Percentiles rank a stretch among this genome's conserved stretches.
These are phyloP conservation scores for Echinochloa phyllopogon DNA, from an alignment of 176 grass and related monocot genomes.

Conservation along the genomic window DNA sequence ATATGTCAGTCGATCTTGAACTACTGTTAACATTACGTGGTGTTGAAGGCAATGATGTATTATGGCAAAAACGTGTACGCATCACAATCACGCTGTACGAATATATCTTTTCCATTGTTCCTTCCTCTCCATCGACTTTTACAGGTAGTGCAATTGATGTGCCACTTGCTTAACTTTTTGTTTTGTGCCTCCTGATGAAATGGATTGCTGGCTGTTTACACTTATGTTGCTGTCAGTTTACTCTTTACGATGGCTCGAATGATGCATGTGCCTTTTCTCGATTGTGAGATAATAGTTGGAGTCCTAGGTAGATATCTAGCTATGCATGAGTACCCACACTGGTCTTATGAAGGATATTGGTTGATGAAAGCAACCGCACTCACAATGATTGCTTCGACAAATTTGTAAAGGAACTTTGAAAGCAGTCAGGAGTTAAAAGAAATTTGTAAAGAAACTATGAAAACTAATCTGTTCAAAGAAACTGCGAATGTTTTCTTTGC, in stretches of 20 bases:
- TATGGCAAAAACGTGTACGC: no score
- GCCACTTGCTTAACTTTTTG: slow-evolving; percentile 9
- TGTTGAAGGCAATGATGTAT: no score
- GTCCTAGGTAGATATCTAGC: background rate
- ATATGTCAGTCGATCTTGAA: background rate
- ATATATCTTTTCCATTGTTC: background rate
- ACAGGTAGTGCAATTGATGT: background rate
- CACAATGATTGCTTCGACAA: background rate
- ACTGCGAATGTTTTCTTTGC: background rate
- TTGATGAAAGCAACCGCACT: background rate
- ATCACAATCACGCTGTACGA: no score
- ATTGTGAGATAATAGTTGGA: background rate
- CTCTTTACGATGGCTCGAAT: slow-evolving; percentile 28
- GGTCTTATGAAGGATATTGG: background rate
- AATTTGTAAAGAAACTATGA: background rate
- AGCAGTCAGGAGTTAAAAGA: background rate
- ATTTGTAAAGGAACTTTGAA: background rate
- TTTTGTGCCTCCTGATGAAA: slow-evolving; percentile 9
- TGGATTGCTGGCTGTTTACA: slow-evolving; percentile 26
- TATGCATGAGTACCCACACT: background rate
- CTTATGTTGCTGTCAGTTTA: slow-evolving; percentile 15
- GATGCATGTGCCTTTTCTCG: background rate
- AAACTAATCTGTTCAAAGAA: background rate
- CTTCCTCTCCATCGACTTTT: background rate
- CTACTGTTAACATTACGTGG: background rate